Evolutionary conservation across 164 flowering plant species (phyloP).

Genomic region (Umbilicus rupestris): DNA sequence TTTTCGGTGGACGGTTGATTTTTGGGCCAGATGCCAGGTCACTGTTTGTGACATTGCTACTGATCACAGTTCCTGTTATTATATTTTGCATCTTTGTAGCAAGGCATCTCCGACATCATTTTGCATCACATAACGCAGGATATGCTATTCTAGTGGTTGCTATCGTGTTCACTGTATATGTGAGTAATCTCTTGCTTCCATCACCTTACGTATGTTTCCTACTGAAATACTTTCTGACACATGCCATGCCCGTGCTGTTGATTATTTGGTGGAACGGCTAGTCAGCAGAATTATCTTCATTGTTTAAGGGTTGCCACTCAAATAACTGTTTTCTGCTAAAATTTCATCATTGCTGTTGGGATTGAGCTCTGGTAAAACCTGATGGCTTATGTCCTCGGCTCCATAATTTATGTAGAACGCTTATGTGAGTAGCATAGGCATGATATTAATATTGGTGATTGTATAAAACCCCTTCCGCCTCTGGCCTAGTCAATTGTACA

Average conservation of each 20-base stretch:
- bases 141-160: slow-evolving; percentile 79
- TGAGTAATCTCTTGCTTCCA: slow-evolving; percentile 30
- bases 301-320: neutral
- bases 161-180: slow-evolving; percentile 56
- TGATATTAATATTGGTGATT: neutral
- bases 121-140: slow-evolving; percentile 71
- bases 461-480: neutral
- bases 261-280: neutral
- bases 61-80: slow-evolving; percentile 58
- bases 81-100: slow-evolving; percentile 79
- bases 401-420: too few species aligned
- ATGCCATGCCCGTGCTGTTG: slow-evolving; percentile 6
- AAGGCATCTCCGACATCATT: slow-evolving; percentile 74
- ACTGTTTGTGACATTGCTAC: slow-evolving; percentile 55
- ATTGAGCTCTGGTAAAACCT: neutral
- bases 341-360: neutral
- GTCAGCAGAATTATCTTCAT: neutral
- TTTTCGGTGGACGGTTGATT: slow-evolving; percentile 75
- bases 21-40: slow-evolving; percentile 94
- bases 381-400: neutral
- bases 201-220: neutral
- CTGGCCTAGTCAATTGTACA: neutral
- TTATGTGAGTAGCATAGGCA: neutral
- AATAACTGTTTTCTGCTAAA: neutral
- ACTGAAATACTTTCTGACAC: too few species aligned